Percentiles rank a stretch among this genome's conserved stretches.
Conservation (phyloP, 805 yeast species). For the Phaffomyces thermotolerans region DNA sequence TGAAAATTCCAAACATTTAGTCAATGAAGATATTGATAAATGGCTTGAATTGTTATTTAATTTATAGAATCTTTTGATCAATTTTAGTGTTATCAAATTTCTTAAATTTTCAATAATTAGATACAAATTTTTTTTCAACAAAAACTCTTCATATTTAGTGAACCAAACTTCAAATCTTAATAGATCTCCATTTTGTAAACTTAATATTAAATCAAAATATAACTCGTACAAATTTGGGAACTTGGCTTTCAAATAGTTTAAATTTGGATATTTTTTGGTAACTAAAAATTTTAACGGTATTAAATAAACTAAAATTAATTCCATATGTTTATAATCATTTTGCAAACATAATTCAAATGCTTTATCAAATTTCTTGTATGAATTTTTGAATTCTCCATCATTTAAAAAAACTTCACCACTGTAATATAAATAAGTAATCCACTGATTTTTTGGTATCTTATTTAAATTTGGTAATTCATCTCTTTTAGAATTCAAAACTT, state of each 20-base stretch:
- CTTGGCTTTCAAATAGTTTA: slow-evolving; percentile 27
- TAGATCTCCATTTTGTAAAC: slow-evolving; percentile 48
- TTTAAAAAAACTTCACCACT: slow-evolving; percentile 60
- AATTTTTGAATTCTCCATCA: slow-evolving; percentile 49
- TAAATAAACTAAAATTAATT: slow-evolving; percentile 45
- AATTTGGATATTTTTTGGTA: slow-evolving; percentile 40
- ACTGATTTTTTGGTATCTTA: slow-evolving; percentile 40
- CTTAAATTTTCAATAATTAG: slow-evolving; percentile 48
- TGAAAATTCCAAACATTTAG: slow-evolving; percentile 35
- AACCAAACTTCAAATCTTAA: slow-evolving; percentile 40
- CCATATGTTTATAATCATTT: slow-evolving; percentile 18
- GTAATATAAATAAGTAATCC: slow-evolving; percentile 60
- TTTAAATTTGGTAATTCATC: slow-evolving; percentile 45
- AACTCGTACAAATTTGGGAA: slow-evolving; percentile 41
- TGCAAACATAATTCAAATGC: slow-evolving; percentile 30
- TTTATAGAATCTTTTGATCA: slow-evolving; percentile 35
- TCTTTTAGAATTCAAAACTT: slow-evolving; percentile 52
- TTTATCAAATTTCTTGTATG: slow-evolving; percentile 41
- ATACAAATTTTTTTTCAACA: slow-evolving; percentile 55
- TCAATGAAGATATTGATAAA: slow-evolving; percentile 33
- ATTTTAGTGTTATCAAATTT: slow-evolving; percentile 40
- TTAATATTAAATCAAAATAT: slow-evolving; percentile 23
- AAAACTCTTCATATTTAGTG: slow-evolving; percentile 36
- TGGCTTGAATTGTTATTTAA: slow-evolving; percentile 24
- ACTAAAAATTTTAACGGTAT: slow-evolving; percentile 56